phyloP scores from a whole-genome alignment of 2,329 filamentous ascomycete genomes.

The Alternaria panax region DNA sequence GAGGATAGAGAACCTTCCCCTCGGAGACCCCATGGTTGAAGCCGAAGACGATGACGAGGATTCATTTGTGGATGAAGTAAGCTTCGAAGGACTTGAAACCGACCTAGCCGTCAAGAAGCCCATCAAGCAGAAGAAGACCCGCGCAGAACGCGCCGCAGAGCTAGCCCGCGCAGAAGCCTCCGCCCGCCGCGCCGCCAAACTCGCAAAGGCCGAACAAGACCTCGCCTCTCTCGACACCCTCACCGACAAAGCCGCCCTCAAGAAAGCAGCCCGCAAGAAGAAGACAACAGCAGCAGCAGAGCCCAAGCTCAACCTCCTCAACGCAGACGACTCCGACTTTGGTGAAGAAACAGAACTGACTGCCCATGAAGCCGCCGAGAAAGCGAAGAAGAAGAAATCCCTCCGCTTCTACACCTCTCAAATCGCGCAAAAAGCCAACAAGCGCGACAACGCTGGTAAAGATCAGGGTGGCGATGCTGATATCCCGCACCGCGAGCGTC shows the following conservation, averaged over 20 bases:
- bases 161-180: conserved; percentile 63
- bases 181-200: conserved; percentile 61
- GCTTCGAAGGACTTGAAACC: conserved; percentile 42
- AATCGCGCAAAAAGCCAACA: conserved; percentile 92
- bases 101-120: conserved; percentile 42
- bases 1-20: conserved; percentile 71
- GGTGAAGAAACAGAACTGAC: conserved; percentile 87
- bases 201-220: conserved; percentile 69
- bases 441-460: conserved; percentile 75
- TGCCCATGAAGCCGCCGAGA: conserved; percentile 80
- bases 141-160: conserved; percentile 60
- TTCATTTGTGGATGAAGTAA: conserved; percentile 46
- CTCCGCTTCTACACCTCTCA: conserved; percentile 98
- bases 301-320: conserved; percentile 46
- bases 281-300: conserved; percentile 18
- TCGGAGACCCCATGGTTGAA: conserved; percentile 55
- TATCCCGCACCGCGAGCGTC: conserved; percentile 86
- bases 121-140: conserved; percentile 54
- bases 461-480: conserved; percentile 81
- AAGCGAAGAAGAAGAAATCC: conserved; percentile 87
- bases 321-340: conserved; percentile 82
- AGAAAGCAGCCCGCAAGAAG: conserved; percentile 57
- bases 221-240: conserved; percentile 75
- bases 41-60: conserved; percentile 41
- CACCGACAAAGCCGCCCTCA: conserved; percentile 56